Evolutionary conservation across 495 filamentous ascomycete species (phyloP), one percentile per base, ranked within the genome.

Genomic region (Penicillium samsonianum): DNA sequence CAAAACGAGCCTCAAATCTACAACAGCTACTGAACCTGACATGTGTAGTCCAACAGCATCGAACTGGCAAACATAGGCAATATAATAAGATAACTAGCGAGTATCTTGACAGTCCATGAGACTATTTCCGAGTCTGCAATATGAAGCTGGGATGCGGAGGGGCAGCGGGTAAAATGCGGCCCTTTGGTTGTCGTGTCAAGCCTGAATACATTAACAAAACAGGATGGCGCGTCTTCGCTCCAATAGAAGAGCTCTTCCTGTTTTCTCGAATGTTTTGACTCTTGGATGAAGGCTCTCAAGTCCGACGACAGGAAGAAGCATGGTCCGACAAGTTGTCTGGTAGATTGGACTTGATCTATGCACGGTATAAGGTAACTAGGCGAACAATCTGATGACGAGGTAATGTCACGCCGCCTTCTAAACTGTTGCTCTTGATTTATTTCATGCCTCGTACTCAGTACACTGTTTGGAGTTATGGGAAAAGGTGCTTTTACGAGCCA

Each of bases 21-120:
- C 35, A 42, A 31, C 50, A 52, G 4, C 4, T 25, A 25, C 23
- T 25, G 23, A 25, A 25, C 23, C 23, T 25, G 23, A 2, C 23
- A 25, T 25, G 30, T 52, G 37, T 52, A 52, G 23, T 26, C 37
- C 37, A 52, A 52, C 23, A 42, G 37, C 31, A 52, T 41, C 50
- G 22, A 17, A 22, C 48, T 51, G 35, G 48, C n/a, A 51, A 51
- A 51, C 33, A 41, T 51, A 51, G 33, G 25, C 20, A 52, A 30
- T 52, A 52, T 52, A 30, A 19, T 38, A 52, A 28, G 37, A 52
- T 42, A 52, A 42, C 1, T 41, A 50, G 33, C n/a, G 26, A 9
- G 46, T 48, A 17, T 20, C 46, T 33, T 22, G 8, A 30, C 46
- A 48, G 46, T 33, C 12, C 12, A 8, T 17, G 26, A 50, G 22